A percentile compares a stretch with the other conserved stretches of the same genome.
These are phyloP conservation scores for Pythium phragmitis DNA, from an alignment of 352 stramenopile species.

Conservation along the genomic window DNA sequence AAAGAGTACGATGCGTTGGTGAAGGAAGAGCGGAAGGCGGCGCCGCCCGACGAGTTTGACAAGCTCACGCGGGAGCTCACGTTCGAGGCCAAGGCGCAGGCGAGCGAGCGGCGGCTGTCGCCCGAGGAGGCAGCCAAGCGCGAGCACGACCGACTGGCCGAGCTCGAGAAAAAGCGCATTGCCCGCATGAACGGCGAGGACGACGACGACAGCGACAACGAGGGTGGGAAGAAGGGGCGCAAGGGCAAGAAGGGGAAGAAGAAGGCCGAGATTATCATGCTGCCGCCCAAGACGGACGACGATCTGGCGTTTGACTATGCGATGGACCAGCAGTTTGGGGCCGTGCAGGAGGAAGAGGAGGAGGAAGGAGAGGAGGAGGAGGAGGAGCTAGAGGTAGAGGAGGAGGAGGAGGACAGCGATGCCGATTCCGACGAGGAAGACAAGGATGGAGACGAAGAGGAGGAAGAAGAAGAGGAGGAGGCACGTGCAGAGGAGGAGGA, in stretches of 20 bases:
- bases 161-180: conserved; percentile 93
- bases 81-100: conserved; percentile 92
- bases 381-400: too few relatives aligned
- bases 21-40: conserved; percentile 61
- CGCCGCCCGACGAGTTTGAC: conserved; percentile 83
- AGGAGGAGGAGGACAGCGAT: conserved; percentile 40
- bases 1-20: conserved; percentile 61
- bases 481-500: conserved; percentile 58
- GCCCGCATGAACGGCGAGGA: conserved; percentile 94
- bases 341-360: conserved; percentile 48
- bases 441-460: conserved; percentile 51
- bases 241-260: conserved; percentile 36
- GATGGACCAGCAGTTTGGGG: conserved; percentile 58
- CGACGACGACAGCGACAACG: conserved; percentile 66
- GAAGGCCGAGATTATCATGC: conserved; percentile 67
- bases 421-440: conserved; percentile 42
- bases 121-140: conserved; percentile 93
- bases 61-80: conserved; percentile 75
- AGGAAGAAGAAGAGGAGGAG: conserved; percentile 54
- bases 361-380: conserved; percentile 34
- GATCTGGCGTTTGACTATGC: conserved; percentile 88
- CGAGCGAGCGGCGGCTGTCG: conserved; percentile 93
- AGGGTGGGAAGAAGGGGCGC: conserved; percentile 38
- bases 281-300: conserved; percentile 79
- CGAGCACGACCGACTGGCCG: conserved; percentile 89